Evolutionary conservation across 1,139 yeast genomes (phyloP), one percentile per base, ranked within the genome.

Genomic region (Candida glucosophila): DNA sequence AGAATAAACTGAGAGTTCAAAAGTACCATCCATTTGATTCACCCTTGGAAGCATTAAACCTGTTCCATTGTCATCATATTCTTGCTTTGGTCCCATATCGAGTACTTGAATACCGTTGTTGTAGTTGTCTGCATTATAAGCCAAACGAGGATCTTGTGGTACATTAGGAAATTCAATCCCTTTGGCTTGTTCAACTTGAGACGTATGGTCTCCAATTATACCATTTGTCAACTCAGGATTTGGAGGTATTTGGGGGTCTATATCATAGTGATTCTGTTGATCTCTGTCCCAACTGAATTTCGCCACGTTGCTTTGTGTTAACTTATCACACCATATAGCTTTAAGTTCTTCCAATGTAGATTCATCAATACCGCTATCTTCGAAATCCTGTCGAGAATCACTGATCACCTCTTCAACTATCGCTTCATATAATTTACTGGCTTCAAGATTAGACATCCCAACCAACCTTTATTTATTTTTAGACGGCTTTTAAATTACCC

Each of bases 341-440:
- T 79, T 76, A 43, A 90, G 66, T 44, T 86, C 96, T 43, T 82
- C 90, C 34, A 92, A 58, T 2, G 96, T 86, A 21, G 79, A 74
- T 44, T 86, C 96, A 48, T 90, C 97, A 29, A 90, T 83, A 14
- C 97, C 98, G 34, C 83, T 79, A 43, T 90, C 92, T 49, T 90
- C 97, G 46, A 90, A 90, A 52, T 90, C 98, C 43, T 81, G 86
- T 47, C 95, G 73, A 6, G 95, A 86, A 41, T 86, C 96, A 32
- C 74, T 70, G 39, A 90, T 78, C 18, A 90, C 98, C 34, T 83
- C 93, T 35, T 85, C 90, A 34, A 90, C 85, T 38, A 90, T 79
- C 16, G 76, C 65, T 41, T 78, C 85, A 49, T 86, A 90, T 26
- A 86, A 66, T 43, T 67, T 73, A 27, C 63, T 52, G 5, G 68